A percentile compares a stretch with the other conserved stretches of the same genome.
Evolutionary conservation across 768 basidiomycete genomes (phyloP).

Genomic region (Crucibulum laeve): DNA sequence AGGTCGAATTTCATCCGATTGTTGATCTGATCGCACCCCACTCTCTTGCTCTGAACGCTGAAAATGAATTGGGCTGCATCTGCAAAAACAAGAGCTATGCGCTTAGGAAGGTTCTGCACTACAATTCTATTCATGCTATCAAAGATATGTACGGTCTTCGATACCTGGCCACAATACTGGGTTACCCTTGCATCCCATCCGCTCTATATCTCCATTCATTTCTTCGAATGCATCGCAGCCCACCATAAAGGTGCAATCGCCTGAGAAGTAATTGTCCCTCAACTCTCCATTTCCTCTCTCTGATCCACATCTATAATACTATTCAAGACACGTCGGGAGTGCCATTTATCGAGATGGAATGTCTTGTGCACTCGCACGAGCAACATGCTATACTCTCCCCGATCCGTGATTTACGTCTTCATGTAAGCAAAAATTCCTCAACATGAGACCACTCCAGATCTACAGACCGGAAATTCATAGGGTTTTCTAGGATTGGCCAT

Average conservation of each 20-base stretch:
- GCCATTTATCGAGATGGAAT: conserved; percentile 12
- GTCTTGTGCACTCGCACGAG: conserved; percentile 3
- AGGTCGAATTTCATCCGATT: no score
- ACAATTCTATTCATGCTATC: no score
- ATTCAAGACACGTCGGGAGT: conserved; percentile 6
- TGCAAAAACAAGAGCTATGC: no score
- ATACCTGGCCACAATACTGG: no score
- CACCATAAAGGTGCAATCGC: background rate
- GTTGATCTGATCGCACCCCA: no score
- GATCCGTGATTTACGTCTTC: conserved; percentile 7
- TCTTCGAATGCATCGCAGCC: no score
- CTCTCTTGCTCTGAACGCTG: no score
- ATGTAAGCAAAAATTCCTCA: background rate
- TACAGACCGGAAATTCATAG: background rate
- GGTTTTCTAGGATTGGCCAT: background rate
- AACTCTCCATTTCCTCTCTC: background rate
- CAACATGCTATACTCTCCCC: conserved; percentile 3
- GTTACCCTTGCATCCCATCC: no score
- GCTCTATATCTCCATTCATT: no score
- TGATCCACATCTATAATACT: background rate
- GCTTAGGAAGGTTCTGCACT: no score
- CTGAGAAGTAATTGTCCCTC: background rate
- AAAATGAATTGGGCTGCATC: no score
- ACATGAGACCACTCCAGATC: background rate
- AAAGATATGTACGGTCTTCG: no score